These are phyloP conservation scores for Aspergillus viridinutans DNA, from an alignment of 2,329 filamentous ascomycete genomes.

Conservation along the genomic window DNA sequence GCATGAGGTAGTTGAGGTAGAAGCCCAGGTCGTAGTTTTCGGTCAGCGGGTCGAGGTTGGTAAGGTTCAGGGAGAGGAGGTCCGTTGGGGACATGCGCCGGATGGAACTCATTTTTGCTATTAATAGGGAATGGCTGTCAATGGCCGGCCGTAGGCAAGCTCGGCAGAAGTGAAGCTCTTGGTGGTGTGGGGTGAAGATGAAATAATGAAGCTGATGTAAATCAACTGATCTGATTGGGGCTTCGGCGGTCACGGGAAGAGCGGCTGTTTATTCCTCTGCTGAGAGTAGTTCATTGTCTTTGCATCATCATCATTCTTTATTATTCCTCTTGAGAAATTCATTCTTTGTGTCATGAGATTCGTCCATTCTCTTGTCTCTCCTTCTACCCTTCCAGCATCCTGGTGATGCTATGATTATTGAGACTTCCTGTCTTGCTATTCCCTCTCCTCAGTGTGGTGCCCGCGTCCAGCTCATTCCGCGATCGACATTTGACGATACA, in stretches of 20 bases:
- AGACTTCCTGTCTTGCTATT: not conserved
- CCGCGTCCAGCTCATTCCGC: not conserved
- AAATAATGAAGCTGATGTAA: not conserved
- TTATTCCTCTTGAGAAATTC: not conserved
- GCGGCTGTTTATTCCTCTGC: not conserved
- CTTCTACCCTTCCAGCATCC: not conserved
- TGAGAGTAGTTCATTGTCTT: not conserved
- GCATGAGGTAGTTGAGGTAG: slow-evolving; percentile 92
- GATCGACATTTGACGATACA: not conserved
- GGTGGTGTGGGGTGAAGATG: slow-evolving; percentile 1
- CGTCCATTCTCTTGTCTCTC: slow-evolving; percentile 1
- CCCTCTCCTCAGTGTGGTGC: not conserved
- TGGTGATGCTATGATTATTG: not conserved
- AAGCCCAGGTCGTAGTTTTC: slow-evolving; percentile 96
- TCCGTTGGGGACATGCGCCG: slow-evolving; percentile 80
- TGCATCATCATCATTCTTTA: not conserved
- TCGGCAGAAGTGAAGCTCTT: not conserved
- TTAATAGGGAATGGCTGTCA: not conserved
- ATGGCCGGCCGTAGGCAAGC: not conserved
- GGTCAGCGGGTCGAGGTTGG: slow-evolving; percentile 94
- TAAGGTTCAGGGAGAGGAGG: slow-evolving; percentile 83
- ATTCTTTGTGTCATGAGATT: not conserved
- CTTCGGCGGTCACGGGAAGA: slow-evolving; percentile 24
- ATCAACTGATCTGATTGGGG: slow-evolving; percentile 16
- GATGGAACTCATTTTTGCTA: slow-evolving; percentile 67